Percentiles rank a stretch among this genome's conserved stretches.
These are phyloP conservation scores for Tubosaeta sp. DNA, from an alignment of 768 basidiomycete species.

Conservation along the genomic window DNA sequence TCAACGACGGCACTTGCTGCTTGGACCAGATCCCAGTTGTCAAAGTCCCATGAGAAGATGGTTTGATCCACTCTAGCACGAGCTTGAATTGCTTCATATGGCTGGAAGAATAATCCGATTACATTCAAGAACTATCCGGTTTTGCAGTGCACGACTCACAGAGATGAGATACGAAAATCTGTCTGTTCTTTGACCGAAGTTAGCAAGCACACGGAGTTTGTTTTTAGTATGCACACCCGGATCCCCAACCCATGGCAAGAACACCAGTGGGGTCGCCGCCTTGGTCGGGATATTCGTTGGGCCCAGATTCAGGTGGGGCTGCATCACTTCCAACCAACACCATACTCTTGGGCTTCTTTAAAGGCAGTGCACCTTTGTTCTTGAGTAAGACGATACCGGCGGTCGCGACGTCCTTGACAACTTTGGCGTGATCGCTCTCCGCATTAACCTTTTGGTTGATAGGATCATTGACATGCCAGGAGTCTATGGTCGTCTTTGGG, in stretches of 20 bases:
- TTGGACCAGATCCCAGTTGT: slow-evolving; percentile 58
- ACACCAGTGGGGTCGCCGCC: slow-evolving; percentile 60
- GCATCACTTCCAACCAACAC: slow-evolving; percentile 62
- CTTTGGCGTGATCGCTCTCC: slow-evolving; percentile 45
- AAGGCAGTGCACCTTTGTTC: slow-evolving; percentile 55
- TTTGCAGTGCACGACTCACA: slow-evolving; percentile 34
- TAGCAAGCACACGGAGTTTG: background rate
- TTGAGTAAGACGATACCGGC: slow-evolving; percentile 67
- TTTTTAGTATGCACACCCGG: slow-evolving; percentile 41
- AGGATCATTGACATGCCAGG: slow-evolving; percentile 27
- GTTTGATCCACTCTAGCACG: slow-evolving; percentile 67
- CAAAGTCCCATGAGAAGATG: slow-evolving; percentile 59
- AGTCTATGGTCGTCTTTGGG: slow-evolving; percentile 22
- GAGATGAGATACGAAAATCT: slow-evolving; percentile 78
- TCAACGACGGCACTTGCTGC: slow-evolving; percentile 46
- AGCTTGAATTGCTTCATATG: slow-evolving; percentile 75
- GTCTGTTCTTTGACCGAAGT: slow-evolving; percentile 42
- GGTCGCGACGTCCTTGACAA: slow-evolving; percentile 60
- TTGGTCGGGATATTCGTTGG: slow-evolving; percentile 64
- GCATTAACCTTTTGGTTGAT: slow-evolving; percentile 49
- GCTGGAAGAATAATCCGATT: slow-evolving; percentile 34
- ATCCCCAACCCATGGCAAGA: slow-evolving; percentile 92
- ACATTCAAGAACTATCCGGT: background rate
- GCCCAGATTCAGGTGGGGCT: slow-evolving; percentile 60
- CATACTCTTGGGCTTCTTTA: slow-evolving; percentile 55